Percentiles rank a stretch among this genome's conserved stretches.
These are phyloP conservation scores for Vaccinium myrtillus DNA, from an alignment of 148 eudicot genomes.

Conservation along the genomic window DNA sequence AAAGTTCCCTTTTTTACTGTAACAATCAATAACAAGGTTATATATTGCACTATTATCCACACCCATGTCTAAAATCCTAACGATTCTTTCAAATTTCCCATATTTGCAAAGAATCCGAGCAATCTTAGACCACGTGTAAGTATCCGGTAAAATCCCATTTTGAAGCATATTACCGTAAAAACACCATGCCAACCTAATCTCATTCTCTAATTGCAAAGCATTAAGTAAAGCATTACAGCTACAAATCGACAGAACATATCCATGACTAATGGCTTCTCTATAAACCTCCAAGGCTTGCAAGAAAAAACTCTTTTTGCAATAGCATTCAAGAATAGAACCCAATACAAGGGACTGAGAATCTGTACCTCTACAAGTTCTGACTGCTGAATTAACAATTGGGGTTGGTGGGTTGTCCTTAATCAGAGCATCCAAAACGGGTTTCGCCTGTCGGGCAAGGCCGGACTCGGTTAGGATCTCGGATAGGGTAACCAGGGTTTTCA, in stretches of 20 bases:
- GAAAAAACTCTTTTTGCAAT: slow-evolving; percentile 51
- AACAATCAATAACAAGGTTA: slow-evolving; percentile 52
- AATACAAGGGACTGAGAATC: slow-evolving; percentile 41
- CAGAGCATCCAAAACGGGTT: slow-evolving; percentile 55
- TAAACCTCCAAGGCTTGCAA: slow-evolving; percentile 57
- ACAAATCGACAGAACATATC: slow-evolving; percentile 39
- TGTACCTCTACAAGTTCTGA: slow-evolving; percentile 42
- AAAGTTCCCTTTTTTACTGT: slow-evolving; percentile 61
- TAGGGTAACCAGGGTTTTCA: slow-evolving; percentile 42
- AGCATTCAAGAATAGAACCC: slow-evolving; percentile 55
- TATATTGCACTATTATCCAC: slow-evolving; percentile 42
- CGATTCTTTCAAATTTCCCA: slow-evolving; percentile 61
- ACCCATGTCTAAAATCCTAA: slow-evolving; percentile 52
- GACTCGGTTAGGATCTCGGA: slow-evolving; percentile 36
- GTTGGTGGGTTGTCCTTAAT: slow-evolving; percentile 45
- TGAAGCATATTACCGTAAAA: slow-evolving; percentile 69
- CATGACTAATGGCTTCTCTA: slow-evolving; percentile 23
- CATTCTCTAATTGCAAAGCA: slow-evolving; percentile 40
- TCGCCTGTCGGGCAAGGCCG: slow-evolving; percentile 33
- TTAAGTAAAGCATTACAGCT: slow-evolving; percentile 59
- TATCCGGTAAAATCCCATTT: slow-evolving; percentile 43
- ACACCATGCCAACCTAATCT: too few species aligned
- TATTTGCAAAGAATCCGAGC: slow-evolving; percentile 51
- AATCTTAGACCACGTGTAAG: slow-evolving; percentile 53
- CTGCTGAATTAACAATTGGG: slow-evolving; percentile 42